Evolutionary conservation across 345 rosid genomes (phyloP), one percentile per base, ranked within the genome.

Genomic region (Balakata baccata): DNA sequence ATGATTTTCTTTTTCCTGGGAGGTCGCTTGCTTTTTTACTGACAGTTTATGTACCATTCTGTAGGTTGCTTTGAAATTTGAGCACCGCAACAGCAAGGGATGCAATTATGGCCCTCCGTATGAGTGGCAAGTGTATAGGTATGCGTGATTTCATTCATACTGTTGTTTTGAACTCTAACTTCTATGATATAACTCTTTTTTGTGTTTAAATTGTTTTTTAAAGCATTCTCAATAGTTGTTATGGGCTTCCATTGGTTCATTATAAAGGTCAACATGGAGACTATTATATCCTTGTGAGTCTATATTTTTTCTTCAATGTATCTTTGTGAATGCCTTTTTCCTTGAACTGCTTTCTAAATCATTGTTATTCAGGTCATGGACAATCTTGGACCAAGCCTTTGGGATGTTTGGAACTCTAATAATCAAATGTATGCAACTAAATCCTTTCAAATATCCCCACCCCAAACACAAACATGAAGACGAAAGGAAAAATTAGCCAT

Each of bases 111-210:
- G 98, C 65, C 98, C 97, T 65, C 98, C 98, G 45, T 90, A 87
- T 47, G 98, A 94, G 89, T 94, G 98, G 98, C 98, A 94, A 85
- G 96, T 94, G 49, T 93, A 93, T 88, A 89, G 83, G 98, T 91
- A 77, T 66, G 90, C 72, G 38, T 61, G 68, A 64, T 64, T 22
- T 56, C 56, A 22, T 64, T 17, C 23, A 37, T 51, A 22, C 22
- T 16, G 7, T 47, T 60, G 14, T n/a, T 67, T 68, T 52, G 17
- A 49, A 67, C 22, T 18, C 52, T 51, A 20, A 72, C 11, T 56
- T 47, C 43, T 39, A 17, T 66, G 47, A 45, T 45, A 51, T 57
- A 23, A 20, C 23, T 50, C 47, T 67, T 58, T 11, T 62, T 57
- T 52, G 23, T 23, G 61, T 25, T n/a, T 20, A 1, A n/a, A 34